Conservation (phyloP, 331 rosid species). For the Quercus tomentella region DNA sequence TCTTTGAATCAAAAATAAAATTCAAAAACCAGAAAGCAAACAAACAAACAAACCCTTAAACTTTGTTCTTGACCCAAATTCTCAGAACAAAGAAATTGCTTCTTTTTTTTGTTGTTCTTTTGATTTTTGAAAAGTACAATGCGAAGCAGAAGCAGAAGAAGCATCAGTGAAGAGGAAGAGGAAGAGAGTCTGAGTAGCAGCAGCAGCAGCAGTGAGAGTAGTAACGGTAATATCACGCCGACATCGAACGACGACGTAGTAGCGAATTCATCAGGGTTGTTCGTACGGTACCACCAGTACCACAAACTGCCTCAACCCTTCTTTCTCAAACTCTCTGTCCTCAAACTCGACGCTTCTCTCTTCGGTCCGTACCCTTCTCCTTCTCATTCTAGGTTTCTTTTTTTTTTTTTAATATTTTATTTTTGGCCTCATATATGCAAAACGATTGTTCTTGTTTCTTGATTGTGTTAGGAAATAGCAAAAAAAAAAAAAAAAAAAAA, state of each 20-base stretch:
- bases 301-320: constrained; percentile 24
- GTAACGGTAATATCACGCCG: background rate
- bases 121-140: too few relatives aligned
- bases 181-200: background rate
- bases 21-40: too few relatives aligned
- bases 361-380: constrained; percentile 26
- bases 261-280: background rate
- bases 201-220: background rate
- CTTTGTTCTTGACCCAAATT: too few relatives aligned
- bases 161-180: background rate
- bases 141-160: background rate
- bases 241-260: constrained; percentile 12
- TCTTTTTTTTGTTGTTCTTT: too few relatives aligned
- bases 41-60: too few relatives aligned
- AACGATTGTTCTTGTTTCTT: too few relatives aligned
- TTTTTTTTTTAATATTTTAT: background rate
- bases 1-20: too few relatives aligned
- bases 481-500: too few relatives aligned
- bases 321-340: constrained; percentile 36
- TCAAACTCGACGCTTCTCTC: constrained; percentile 47
- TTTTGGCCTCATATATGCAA: too few relatives aligned
- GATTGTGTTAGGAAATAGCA: too few relatives aligned
- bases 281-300: constrained; percentile 7
- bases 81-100: too few relatives aligned
- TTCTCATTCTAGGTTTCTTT: background rate